Base-by-base conservation (phyloP, 2,329 filamentous ascomycete genomes). In the Monilinia aucupariae region DNA sequence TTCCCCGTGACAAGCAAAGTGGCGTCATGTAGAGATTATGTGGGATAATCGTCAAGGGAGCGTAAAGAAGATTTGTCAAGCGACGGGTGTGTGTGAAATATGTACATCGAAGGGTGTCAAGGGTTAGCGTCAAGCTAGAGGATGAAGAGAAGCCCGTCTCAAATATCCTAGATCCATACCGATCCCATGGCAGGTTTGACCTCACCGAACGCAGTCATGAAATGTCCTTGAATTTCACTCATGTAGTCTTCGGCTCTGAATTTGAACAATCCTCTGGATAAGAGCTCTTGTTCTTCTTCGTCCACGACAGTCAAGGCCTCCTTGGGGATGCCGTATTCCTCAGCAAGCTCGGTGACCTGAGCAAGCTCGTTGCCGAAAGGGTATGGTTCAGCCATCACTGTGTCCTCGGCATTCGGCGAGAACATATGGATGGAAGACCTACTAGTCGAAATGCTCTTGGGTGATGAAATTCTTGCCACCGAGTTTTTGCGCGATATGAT, bases 291-390 rank as follows among this genome's bases (percentile, higher is more conserved):
- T 71, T 90, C 82, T 75, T 96, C 91, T 62, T 91, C 89, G 51
- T 92, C 88, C 47, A 87, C 77, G 52, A 85, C 79, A n/a, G 82
- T 81, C 66, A 81, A 73, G 22, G 68, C 77, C 45, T 85, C 81
- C 66, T 82, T 81, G 54, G 64, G 67, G 37, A 85, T 81, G 49
- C 86, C 85, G 69, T 91, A 93, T 76, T 97, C 92, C 77, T 97
- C 94, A 0, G 89, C 93, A 20, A 97, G 83, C 76, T 97, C 94
- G 60, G 92, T 91, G 30, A 97, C 90, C 76, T 97, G 89, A 63
- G 91, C 91, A 60, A 97, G 80, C 76, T 99, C 94, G 58, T 88
- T 87, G 60, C 91, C 91, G 71, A 97, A 97, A 0, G 93, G 93
- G 74, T 94, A 85, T 74, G 77, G 65, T 79, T 78, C 62, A 76